Base-by-base conservation (phyloP, 2,329 filamentous ascomycete genomes). In the Cytospora piceae region DNA sequence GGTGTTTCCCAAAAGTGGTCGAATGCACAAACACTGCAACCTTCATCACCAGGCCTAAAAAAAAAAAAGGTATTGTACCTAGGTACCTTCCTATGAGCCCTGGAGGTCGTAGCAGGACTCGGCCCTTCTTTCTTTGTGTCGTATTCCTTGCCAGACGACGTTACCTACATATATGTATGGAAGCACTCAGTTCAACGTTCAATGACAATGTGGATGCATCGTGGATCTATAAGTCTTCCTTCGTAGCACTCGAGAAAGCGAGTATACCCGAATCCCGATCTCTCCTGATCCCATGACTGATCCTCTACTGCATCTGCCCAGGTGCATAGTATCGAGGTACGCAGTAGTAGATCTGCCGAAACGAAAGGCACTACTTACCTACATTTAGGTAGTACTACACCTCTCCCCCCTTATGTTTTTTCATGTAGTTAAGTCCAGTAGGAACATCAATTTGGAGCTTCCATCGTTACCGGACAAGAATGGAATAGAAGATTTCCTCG, bases 11-110 rank as follows among this genome's bases (percentile, higher is more conserved):
- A 24, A 27, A 61, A 55, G 37, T 67, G 42, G 39, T 64, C 54
- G 57, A 64, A 55, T 54, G 32, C 37, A 37, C n/a, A 39, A 60
- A 34, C 34, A 59, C 27, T 61, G 32, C 42, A 37, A 49, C 37
- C 37, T 34, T 17, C 32, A 34, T 34, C 32, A 37, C 14, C 11
- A 34, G 7, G 32, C 32, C 32, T 34, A 32, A 32, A 32, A 9
- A 32, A 32, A 9, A n/a, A n/a, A n/a, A n/a, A n/a, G n/a, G 20
- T 11, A n/a, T 15, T 46, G 11, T 46, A 46, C 42, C 39, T 42
- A 42, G 1, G 4, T 20, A 42, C 8, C n/a, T 14, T 14, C 3
- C 17, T 49, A 11, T 22, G n/a, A 5, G 20, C 1, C n/a, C 20
- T 15, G 37, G 20, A 22, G 7, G 20, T 12, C 15, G 9, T 20